A percentile compares a stretch with the other conserved stretches of the same genome.
Evolutionary conservation across 2,329 filamentous ascomycete species (phyloP).

Genomic region (Venturia oleaginea): DNA sequence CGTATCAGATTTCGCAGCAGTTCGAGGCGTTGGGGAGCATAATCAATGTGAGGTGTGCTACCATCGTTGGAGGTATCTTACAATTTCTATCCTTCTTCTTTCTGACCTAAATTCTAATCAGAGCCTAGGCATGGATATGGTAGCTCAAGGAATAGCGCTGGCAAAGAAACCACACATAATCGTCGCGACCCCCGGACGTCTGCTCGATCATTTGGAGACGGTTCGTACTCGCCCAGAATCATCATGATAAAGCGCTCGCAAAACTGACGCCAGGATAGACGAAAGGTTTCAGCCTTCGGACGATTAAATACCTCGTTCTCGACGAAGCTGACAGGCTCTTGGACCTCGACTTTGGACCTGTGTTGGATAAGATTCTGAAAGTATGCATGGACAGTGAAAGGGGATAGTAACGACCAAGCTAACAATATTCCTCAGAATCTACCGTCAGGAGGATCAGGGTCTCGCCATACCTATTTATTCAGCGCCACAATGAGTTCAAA

Average conservation of each 20-base stretch:
- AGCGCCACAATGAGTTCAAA: conserved; percentile 91
- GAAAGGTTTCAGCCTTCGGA: conserved; percentile 80
- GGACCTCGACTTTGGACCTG: conserved; percentile 88
- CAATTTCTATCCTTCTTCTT: too few relatives aligned
- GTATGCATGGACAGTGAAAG: conserved; percentile 62
- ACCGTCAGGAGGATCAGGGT: conserved; percentile 18
- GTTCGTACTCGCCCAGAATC: background rate
- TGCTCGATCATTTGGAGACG: conserved; percentile 89
- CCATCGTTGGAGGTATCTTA: conserved; percentile 90
- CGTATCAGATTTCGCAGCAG: conserved; percentile 78
- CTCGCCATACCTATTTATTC: conserved; percentile 73
- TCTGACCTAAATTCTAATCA: too few relatives aligned
- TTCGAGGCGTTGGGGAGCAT: conserved; percentile 81
- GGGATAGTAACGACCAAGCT: conserved; percentile 25
- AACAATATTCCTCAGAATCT: background rate
- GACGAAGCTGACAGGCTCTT: conserved; percentile 89
- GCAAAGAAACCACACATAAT: conserved; percentile 95
- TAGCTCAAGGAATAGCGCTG: conserved; percentile 78
- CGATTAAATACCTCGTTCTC: conserved; percentile 83
- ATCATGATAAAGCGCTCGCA: background rate
- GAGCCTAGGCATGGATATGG: conserved; percentile 96
- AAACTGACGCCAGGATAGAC: conserved; percentile 38
- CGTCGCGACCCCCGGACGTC: conserved; percentile 80
- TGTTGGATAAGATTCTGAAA: conserved; percentile 87
- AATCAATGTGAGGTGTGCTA: conserved; percentile 77